Base-by-base conservation (phyloP, 2,329 filamentous ascomycete genomes). In the Xylariomycetidae sp. region DNA sequence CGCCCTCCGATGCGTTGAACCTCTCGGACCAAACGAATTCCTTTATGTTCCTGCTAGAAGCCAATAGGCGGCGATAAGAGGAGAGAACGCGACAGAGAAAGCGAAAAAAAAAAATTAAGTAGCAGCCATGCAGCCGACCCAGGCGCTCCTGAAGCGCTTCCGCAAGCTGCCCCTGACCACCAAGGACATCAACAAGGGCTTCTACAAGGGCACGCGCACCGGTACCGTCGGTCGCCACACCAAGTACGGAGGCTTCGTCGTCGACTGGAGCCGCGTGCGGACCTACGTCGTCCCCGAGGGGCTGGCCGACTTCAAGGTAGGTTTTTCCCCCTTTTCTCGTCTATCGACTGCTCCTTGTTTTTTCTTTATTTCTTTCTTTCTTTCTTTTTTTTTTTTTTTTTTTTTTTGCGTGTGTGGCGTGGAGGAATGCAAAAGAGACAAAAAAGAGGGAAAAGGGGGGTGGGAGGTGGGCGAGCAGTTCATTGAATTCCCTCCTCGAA, bases 201-300 rank as follows among this genome's bases (percentile, higher is more conserved):
- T 82, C 77, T 98, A 98, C 79, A 97, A 97, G 73, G 92, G 92
- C 58, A 96, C 85, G 52, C 75, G 89, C 29, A 83, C 88, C 1
- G 92, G 92, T 2, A 80, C 85, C 26, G 88, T 94, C 80, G 92
- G 92, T 60, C 66, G 70, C 11, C 87, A 94, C 65, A 89, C 85
- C 34, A 85, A 85, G 59, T 77, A 80, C 57, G 92, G 90, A 61
- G 82, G 82, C 31, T 98, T 92, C 62, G 61, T 80, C 29, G 81
- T 97, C 47, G 85, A 97, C 47, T 94, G 76, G 73, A 64, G 70
- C 36, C 95, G 94, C 66, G 87, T 97, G 54, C 82, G 90, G 62
- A 95, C 89, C 34, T 98, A 88, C 59, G 83, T 85, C 36, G 86
- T 86, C 49, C 89, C 90, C 1, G 62, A 78, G 25, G 70, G 72